Conservation (phyloP, 805 yeast genomes). For the Saccharomyces mikatae region DNA sequence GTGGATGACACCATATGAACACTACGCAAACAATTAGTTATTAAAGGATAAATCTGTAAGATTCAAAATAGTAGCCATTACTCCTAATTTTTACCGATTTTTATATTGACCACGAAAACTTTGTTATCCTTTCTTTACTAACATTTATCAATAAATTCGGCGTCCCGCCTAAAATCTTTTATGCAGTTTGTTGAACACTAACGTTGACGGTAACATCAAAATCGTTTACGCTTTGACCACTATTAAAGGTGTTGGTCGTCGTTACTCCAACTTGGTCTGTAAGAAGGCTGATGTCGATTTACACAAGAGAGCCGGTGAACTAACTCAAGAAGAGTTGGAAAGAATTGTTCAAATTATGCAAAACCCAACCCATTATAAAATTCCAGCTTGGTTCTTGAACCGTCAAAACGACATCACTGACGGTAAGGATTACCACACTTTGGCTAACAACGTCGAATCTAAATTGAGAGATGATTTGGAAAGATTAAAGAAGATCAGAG, state of each 20-base stretch:
- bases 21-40: background rate
- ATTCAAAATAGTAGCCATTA: background rate
- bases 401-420: slow-evolving; percentile 97
- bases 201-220: slow-evolving; percentile 99
- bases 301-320: slow-evolving; percentile 99
- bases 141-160: slow-evolving; percentile 16
- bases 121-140: slow-evolving; percentile 23
- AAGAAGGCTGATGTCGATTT: slow-evolving; percentile 99
- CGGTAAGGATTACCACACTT: slow-evolving; percentile 98
- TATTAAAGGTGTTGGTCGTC: slow-evolving; percentile 99
- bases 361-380: slow-evolving; percentile 98
- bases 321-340: slow-evolving; percentile 99
- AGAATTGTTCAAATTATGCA: slow-evolving; percentile 99
- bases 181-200: slow-evolving; percentile 95
- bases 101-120: background rate
- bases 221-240: slow-evolving; percentile 99
- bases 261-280: slow-evolving; percentile 99
- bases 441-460: slow-evolving; percentile 98
- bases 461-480: slow-evolving; percentile 99
- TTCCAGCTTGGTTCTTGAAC: slow-evolving; percentile 99
- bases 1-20: background rate
- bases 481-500: slow-evolving; percentile 99
- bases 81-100: background rate
- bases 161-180: slow-evolving; percentile 5
- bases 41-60: background rate